A percentile compares a stretch with the other conserved stretches of the same genome.
Conservation (phyloP, 148 eudicot species). For the Pouteria glomerata region DNA sequence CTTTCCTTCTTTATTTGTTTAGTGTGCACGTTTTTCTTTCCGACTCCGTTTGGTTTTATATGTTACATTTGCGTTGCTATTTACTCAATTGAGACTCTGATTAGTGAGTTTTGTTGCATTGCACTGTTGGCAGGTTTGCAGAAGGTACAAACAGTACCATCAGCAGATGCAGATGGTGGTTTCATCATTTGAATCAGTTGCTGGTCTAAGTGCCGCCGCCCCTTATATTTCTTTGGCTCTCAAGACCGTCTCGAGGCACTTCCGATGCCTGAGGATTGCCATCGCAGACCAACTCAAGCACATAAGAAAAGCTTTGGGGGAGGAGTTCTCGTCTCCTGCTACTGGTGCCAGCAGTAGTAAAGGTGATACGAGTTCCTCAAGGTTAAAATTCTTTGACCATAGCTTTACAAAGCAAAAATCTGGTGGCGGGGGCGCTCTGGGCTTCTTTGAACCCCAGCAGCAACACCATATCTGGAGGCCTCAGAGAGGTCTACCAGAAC, state of each 20-base stretch:
- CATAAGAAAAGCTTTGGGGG: slow-evolving; percentile 28
- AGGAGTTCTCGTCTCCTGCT: slow-evolving; percentile 26
- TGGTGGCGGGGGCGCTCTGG: slow-evolving; percentile 17
- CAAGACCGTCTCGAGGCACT: slow-evolving; percentile 26
- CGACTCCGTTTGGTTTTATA: background rate
- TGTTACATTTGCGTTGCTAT: background rate
- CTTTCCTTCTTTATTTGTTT: background rate
- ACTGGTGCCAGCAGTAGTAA: slow-evolving; percentile 26
- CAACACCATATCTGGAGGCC: slow-evolving; percentile 45
- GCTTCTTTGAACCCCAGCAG: slow-evolving; percentile 25
- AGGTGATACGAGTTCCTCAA: slow-evolving; percentile 15
- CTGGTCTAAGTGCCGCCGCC: slow-evolving; percentile 32
- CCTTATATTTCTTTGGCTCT: slow-evolving; percentile 33
- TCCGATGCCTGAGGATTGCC: slow-evolving; percentile 29
- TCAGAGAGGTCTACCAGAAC: slow-evolving; percentile 52
- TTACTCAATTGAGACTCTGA: background rate
- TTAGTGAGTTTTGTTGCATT: background rate
- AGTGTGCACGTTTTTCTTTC: background rate
- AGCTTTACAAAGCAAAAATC: slow-evolving; percentile 20
- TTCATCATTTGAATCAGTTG: slow-evolving; percentile 35
- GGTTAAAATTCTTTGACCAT: slow-evolving; percentile 27
- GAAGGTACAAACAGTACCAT: slow-evolving; percentile 34
- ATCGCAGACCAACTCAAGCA: slow-evolving; percentile 32
- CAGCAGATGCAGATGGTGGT: slow-evolving; percentile 44
- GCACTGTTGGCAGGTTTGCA: background rate